Percentiles rank a stretch among this genome's conserved stretches.
These are phyloP conservation scores for Ophiostoma angusticollis DNA, from an alignment of 2,329 filamentous ascomycete species.

Conservation along the genomic window DNA sequence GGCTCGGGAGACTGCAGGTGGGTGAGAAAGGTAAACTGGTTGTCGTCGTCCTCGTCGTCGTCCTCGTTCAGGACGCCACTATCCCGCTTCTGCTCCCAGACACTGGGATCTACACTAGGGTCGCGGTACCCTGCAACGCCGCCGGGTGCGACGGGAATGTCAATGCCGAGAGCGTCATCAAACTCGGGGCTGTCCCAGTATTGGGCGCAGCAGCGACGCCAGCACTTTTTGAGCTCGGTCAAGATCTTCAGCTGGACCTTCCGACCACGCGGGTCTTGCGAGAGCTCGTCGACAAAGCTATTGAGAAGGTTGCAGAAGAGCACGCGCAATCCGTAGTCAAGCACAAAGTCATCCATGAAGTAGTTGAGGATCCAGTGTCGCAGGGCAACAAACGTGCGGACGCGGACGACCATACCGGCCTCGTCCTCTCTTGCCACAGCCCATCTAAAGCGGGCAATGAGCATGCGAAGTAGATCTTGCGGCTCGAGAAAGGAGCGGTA, in stretches of 20 bases:
- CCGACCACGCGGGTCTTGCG: slow-evolving; percentile 28
- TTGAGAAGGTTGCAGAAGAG: slow-evolving; percentile 77
- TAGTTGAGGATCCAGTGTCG: slow-evolving; percentile 98
- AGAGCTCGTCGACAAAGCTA: slow-evolving; percentile 44
- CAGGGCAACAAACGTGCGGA: slow-evolving; percentile 87
- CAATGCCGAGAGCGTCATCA: slow-evolving; percentile 44
- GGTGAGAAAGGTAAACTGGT: slow-evolving; percentile 25
- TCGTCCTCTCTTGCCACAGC: slow-evolving; percentile 70
- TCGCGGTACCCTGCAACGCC: slow-evolving; percentile 53
- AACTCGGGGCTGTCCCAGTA: slow-evolving; percentile 75
- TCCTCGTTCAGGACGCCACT: slow-evolving; percentile 33
- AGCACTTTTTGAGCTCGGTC: slow-evolving; percentile 90
- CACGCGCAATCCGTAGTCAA: slow-evolving; percentile 58
- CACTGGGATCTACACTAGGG: slow-evolving; percentile 39
- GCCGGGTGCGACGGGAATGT: slow-evolving; percentile 61
- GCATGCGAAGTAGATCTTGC: slow-evolving; percentile 63
- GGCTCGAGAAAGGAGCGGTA: slow-evolving; percentile 78
- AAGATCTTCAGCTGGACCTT: slow-evolving; percentile 69
- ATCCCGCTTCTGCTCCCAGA: slow-evolving; percentile 37
- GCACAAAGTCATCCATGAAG: slow-evolving; percentile 85
- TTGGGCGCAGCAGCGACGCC: slow-evolving; percentile 77
- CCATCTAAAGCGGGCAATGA: slow-evolving; percentile 79
- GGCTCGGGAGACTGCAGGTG: slow-evolving; percentile 10
- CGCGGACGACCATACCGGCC: slow-evolving; percentile 82
- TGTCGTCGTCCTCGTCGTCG: slow-evolving; percentile 21